Percentiles rank a stretch among this genome's conserved stretches.
phyloP scores from a whole-genome alignment of 305 asterid genomes.

The Stenogyne calaminthoides region DNA sequence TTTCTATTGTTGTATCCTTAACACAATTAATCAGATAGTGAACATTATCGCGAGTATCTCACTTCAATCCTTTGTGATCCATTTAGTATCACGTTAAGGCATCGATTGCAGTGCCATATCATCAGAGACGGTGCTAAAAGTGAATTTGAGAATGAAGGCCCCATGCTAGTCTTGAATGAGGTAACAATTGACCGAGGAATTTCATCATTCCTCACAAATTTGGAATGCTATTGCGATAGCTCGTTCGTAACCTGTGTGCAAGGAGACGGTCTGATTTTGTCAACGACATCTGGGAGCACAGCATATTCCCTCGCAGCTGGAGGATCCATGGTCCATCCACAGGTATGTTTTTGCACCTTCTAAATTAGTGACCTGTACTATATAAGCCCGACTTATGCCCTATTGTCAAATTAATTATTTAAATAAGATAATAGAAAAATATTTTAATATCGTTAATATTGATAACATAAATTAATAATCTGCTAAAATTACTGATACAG shows the following conservation, averaged over 20 bases:
- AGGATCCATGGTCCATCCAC: slow-evolving; percentile 99
- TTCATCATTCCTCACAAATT: slow-evolving; percentile 89
- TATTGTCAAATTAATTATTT: neutral
- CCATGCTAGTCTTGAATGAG: slow-evolving; percentile 86
- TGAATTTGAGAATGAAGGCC: slow-evolving; percentile 85
- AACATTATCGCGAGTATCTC: slow-evolving; percentile 77
- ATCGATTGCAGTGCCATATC: slow-evolving; percentile 90
- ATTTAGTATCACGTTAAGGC: slow-evolving; percentile 83
- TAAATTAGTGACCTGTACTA: neutral
- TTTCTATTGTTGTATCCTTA: slow-evolving; percentile 42
- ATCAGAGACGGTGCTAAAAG: slow-evolving; percentile 81
- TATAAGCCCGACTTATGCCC: neutral
- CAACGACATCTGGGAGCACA: slow-evolving; percentile 99
- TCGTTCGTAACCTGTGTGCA: slow-evolving; percentile 93
- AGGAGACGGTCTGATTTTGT: slow-evolving; percentile 95
- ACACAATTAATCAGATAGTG: slow-evolving; percentile 69
- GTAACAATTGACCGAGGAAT: slow-evolving; percentile 98
- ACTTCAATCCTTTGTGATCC: slow-evolving; percentile 78
- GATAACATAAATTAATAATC: too few species aligned
- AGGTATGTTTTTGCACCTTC: slow-evolving; percentile 52
- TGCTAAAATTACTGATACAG: neutral
- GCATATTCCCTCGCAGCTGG: slow-evolving; percentile 99
- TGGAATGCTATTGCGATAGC: slow-evolving; percentile 93
- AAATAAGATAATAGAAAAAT: neutral
- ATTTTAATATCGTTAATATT: too few species aligned